Conservation (phyloP, 805 yeast genomes). For the Kazachstania viticola region DNA sequence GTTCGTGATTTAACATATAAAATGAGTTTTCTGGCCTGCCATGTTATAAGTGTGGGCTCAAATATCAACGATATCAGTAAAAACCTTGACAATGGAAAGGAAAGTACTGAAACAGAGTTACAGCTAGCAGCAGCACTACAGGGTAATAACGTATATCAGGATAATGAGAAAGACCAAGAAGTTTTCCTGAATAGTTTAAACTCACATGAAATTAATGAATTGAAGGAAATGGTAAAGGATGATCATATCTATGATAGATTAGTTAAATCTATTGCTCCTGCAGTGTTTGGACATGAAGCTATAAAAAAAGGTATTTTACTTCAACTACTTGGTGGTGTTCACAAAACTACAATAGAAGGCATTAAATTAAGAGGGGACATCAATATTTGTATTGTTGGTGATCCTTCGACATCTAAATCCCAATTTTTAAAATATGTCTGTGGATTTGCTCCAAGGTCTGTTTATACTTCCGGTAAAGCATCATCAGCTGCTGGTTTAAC, state of each 20-base stretch:
- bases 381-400: slow-evolving; percentile 93
- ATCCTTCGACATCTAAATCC: slow-evolving; percentile 94
- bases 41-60: slow-evolving; percentile 55
- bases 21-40: slow-evolving; percentile 84
- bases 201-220: slow-evolving; percentile 70
- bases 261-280: slow-evolving; percentile 86
- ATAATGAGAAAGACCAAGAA: slow-evolving; percentile 66
- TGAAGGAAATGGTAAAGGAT: slow-evolving; percentile 84
- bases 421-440: slow-evolving; percentile 91
- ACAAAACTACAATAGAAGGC: slow-evolving; percentile 86
- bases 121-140: slow-evolving; percentile 20
- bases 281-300: slow-evolving; percentile 91
- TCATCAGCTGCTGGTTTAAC: slow-evolving; percentile 98
- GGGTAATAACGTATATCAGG: slow-evolving; percentile 19
- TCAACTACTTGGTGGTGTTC: slow-evolving; percentile 92
- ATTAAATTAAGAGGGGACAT: slow-evolving; percentile 93
- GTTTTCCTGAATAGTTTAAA: slow-evolving; percentile 66
- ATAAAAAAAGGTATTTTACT: slow-evolving; percentile 84
- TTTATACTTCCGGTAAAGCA: slow-evolving; percentile 96
- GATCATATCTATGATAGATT: slow-evolving; percentile 74
- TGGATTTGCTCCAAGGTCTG: slow-evolving; percentile 84
- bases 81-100: slow-evolving; percentile 1
- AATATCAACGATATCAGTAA: slow-evolving; percentile 8
- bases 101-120: slow-evolving; percentile 11
- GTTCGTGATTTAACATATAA: slow-evolving; percentile 89